Evolutionary conservation across 768 basidiomycete genomes (phyloP).

Genomic region (Leccinum subtestaceum): DNA sequence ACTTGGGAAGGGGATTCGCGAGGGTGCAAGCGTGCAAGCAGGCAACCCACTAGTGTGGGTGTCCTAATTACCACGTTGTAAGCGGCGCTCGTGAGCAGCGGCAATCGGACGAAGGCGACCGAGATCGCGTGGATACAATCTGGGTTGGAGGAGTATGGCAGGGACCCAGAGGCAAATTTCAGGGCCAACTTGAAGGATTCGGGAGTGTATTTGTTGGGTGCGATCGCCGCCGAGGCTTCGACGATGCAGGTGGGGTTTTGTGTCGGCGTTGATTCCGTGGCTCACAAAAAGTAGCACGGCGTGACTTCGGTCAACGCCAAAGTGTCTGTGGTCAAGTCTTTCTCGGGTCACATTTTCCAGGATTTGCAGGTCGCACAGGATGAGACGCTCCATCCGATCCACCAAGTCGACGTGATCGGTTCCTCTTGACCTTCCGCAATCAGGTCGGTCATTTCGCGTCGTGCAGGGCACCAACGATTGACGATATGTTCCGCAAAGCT

Average conservation of each 20-base stretch:
- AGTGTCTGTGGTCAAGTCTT: constrained; percentile 93
- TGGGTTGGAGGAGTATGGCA: constrained; percentile 67
- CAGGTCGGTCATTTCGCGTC: constrained; percentile 52
- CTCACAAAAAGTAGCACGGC: constrained; percentile 58
- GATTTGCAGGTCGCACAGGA: constrained; percentile 74
- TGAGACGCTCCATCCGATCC: constrained; percentile 70
- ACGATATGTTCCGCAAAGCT: constrained; percentile 45
- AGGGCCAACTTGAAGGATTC: constrained; percentile 76
- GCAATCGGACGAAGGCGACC: constrained; percentile 84
- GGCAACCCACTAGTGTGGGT: constrained; percentile 44
- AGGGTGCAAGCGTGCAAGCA: constrained; percentile 44
- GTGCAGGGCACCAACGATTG: neutral
- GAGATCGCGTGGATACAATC: constrained; percentile 82
- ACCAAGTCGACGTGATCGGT: constrained; percentile 96
- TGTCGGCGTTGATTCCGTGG: neutral
- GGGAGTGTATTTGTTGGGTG: constrained; percentile 90
- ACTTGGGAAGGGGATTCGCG: constrained; percentile 40
- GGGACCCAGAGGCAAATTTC: constrained; percentile 67
- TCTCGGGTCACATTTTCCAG: constrained; percentile 84
- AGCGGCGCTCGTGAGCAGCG: constrained; percentile 69
- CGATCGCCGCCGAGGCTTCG: constrained; percentile 85
- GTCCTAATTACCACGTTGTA: neutral
- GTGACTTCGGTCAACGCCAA: constrained; percentile 93
- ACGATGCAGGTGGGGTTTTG: constrained; percentile 64
- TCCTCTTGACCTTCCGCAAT: constrained; percentile 92